Base-by-base conservation (phyloP, 805 yeast species). In the Kuraishia borneana region DNA sequence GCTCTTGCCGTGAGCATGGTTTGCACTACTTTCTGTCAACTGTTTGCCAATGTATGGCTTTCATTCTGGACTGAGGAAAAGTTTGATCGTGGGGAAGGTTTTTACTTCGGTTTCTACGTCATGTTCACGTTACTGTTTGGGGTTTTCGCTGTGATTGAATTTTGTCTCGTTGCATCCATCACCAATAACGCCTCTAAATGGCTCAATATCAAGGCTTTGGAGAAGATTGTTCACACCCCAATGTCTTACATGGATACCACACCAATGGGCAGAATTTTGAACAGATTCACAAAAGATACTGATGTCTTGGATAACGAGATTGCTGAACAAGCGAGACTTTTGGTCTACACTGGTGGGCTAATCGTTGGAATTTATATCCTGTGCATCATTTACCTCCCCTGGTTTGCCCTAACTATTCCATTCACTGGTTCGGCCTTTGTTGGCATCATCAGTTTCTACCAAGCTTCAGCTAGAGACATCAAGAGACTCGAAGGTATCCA, bases 221-320 rank as follows among this genome's bases (percentile, higher is more conserved):
- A 64, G 31, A 68, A 62, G 25, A 62, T 85, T 10, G 58, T 85
- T 39, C 76, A 76, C 39, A 75, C 92, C 2, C 94, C 94, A 32
- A 83, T 83, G 89, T 57, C 76, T 1, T 87, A 73, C 51, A 68
- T 84, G 58, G 95, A 87, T 49, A 74, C 85, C 10, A 82, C 94
- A 0, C 96, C 96, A 14, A 68, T 83, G 64, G 95, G 96, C 2
- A 67, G 95, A 43, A 76, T 85, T 39, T 61, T 87, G 51, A 85
- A 83, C 56, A 63, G 95, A 44, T 85, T 84, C 53, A 83, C 95
- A 2, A 83, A 83, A 45, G 96, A 85, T 53, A 80, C 92, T 0
- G 94, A 85, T 51, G 76, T 76, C 4, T 59, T 84, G 53, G 95
- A 85, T 48, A 83, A 82, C 50, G 89, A 81, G 54, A 59, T 84